A percentile compares a stretch with the other conserved stretches of the same genome.
phyloP scores from a whole-genome alignment of 768 basidiomycete species.

The Pulveroboletus ravenelii region DNA sequence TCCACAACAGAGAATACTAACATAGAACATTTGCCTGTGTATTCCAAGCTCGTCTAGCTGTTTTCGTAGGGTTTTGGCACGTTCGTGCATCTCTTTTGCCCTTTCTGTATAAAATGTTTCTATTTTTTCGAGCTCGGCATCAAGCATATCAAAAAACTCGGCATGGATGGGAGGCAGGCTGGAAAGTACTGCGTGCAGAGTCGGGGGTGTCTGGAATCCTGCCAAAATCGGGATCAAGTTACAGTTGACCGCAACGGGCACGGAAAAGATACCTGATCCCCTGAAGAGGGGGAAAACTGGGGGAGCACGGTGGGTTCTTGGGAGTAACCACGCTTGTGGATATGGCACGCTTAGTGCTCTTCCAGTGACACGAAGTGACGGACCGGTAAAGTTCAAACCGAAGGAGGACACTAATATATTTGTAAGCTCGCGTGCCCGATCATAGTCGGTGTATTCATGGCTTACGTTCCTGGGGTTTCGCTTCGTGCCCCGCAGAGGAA shows the following conservation, averaged over 20 bases:
- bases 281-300: constrained; percentile 1
- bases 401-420: constrained; percentile 11
- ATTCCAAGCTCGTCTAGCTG: constrained; percentile 74
- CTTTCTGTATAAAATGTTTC: constrained; percentile 75
- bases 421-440: not conserved
- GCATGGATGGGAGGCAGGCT: constrained; percentile 56
- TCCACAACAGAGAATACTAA: constrained; percentile 28
- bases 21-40: constrained; percentile 59
- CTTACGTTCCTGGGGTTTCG: constrained; percentile 11
- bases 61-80: constrained; percentile 45
- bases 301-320: not conserved
- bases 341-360: not conserved
- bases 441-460: not conserved
- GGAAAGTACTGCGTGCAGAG: constrained; percentile 47
- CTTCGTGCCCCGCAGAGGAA: not conserved
- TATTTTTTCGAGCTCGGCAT: constrained; percentile 79
- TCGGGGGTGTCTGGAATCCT: constrained; percentile 24
- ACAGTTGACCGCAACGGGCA: no score
- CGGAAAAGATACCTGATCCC: constrained; percentile 10
- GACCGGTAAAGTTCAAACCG: constrained; percentile 2
- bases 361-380: constrained; percentile 3
- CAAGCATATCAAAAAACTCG: constrained; percentile 73
- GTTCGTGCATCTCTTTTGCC: constrained; percentile 56
- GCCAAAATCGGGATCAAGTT: not conserved
- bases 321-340: not conserved